Conservation (phyloP, 257 asterid species). For the Misopates orontium region DNA sequence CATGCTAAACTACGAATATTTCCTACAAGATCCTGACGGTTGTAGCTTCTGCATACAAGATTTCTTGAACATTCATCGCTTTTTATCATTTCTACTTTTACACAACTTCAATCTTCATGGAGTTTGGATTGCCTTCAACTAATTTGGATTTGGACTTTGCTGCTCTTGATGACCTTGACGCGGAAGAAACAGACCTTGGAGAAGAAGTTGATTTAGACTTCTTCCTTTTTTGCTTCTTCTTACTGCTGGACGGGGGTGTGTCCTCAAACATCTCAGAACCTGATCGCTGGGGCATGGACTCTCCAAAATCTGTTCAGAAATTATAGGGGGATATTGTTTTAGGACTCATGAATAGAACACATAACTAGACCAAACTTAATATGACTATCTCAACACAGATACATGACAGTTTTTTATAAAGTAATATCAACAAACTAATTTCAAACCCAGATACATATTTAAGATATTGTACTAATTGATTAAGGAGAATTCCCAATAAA, state of each 20-base stretch:
- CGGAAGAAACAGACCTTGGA: conserved; percentile 41
- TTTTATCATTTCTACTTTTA: conserved; percentile 23
- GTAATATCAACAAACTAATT: neutral
- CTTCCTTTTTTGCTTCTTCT: conserved; percentile 69
- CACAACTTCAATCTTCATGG: conserved; percentile 66
- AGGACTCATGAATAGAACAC: neutral
- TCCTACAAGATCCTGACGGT: neutral
- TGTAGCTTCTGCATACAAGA: conserved; percentile 15
- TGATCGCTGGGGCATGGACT: conserved; percentile 18
- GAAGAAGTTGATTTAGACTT: conserved; percentile 58
- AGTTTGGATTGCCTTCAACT: conserved; percentile 47
- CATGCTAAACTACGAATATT: conserved; percentile 5
- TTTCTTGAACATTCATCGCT: conserved; percentile 2
- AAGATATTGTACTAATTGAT: no score
- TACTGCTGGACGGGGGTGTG: conserved; percentile 36
- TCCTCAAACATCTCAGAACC: conserved; percentile 36
- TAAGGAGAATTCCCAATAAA: no score
- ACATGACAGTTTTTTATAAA: no score
- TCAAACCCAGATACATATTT: no score
- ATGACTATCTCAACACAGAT: no score
- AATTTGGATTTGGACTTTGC: conserved; percentile 55
- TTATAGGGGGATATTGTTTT: no score
- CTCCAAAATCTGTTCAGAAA: conserved; percentile 22
- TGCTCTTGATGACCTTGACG: conserved; percentile 41
- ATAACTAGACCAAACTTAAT: neutral